These are phyloP conservation scores for Sporothrix pallida DNA, from an alignment of 2,329 filamentous ascomycete genomes.

Conservation along the genomic window DNA sequence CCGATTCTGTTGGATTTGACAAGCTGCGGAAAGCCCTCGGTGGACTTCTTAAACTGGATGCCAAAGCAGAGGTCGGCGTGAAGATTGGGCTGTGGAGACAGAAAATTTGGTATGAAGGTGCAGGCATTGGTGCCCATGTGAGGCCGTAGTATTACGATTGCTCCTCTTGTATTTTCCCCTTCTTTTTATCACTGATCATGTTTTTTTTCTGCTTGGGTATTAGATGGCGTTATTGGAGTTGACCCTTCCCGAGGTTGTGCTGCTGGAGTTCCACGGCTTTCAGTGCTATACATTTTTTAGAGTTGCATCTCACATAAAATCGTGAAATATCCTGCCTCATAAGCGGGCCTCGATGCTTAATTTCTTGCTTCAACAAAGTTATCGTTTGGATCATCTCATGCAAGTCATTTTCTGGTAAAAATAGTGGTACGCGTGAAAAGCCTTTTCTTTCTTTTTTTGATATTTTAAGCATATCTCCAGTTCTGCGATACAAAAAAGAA, in stretches of 20 bases:
- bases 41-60: conserved; percentile 78
- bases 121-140: conserved; percentile 72
- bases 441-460: conserved; percentile 33
- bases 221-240: too few relatives aligned
- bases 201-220: not conserved
- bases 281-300: too few relatives aligned
- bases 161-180: not conserved
- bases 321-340: too few relatives aligned
- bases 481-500: conserved; percentile 33
- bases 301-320: too few relatives aligned
- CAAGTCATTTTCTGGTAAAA: not conserved
- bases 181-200: not conserved
- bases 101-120: conserved; percentile 71
- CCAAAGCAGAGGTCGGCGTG: conserved; percentile 75
- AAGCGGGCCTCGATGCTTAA: too few relatives aligned
- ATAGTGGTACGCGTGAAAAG: not conserved
- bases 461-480: conserved; percentile 27
- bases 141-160: conserved; percentile 47
- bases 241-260: too few relatives aligned
- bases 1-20: conserved; percentile 80
- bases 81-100: conserved; percentile 77
- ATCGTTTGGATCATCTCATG: too few relatives aligned
- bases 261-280: too few relatives aligned
- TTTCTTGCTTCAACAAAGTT: too few relatives aligned
- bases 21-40: conserved; percentile 80